A percentile compares a stretch with the other conserved stretches of the same genome.
These are phyloP conservation scores for Periconia digitata DNA, from an alignment of 2,329 filamentous ascomycete genomes.

Conservation along the genomic window DNA sequence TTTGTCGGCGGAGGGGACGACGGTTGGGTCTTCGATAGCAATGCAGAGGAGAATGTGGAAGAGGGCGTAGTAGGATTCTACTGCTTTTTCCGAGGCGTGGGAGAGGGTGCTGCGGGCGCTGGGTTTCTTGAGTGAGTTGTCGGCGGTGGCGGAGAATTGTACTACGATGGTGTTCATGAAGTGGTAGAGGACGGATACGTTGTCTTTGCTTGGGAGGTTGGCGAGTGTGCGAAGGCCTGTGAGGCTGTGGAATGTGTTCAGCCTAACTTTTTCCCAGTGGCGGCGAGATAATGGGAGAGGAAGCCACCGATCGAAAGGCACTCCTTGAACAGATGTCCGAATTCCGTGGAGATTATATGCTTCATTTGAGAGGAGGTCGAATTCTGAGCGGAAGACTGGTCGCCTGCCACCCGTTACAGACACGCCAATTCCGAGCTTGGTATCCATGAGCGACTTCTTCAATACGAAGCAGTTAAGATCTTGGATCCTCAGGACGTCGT, in stretches of 20 bases:
- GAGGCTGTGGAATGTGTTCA: conserved; percentile 28
- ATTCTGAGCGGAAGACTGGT: conserved; percentile 49
- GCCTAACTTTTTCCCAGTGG: conserved; percentile 48
- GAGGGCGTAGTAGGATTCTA: conserved; percentile 56
- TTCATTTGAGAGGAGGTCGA: conserved; percentile 51
- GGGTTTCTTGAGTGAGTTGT: conserved; percentile 12
- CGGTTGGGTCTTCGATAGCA: conserved; percentile 39
- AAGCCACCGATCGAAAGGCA: conserved; percentile 49
- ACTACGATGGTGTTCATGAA: conserved; percentile 58
- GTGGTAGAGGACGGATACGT: conserved; percentile 45
- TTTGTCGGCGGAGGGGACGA: conserved; percentile 47
- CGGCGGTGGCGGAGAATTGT: conserved; percentile 45
- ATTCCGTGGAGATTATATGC: conserved; percentile 43
- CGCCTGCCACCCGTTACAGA: conserved; percentile 16
- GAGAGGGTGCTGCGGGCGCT: conserved; percentile 44
- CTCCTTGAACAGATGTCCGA: conserved; percentile 47
- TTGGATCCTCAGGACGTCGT: conserved; percentile 43
- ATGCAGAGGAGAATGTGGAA: conserved; percentile 56
- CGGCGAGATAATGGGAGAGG: conserved; percentile 50
- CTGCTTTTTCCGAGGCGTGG: conserved; percentile 56
- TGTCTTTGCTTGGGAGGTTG: conserved; percentile 18
- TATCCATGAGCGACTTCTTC: conserved; percentile 44
- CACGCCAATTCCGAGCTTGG: conserved; percentile 51
- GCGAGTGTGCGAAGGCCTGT: conserved; percentile 25
- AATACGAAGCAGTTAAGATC: conserved; percentile 53